Evolutionary conservation across 1,139 yeast genomes (phyloP).

Genomic region (Geotrichum phurueaensis): DNA sequence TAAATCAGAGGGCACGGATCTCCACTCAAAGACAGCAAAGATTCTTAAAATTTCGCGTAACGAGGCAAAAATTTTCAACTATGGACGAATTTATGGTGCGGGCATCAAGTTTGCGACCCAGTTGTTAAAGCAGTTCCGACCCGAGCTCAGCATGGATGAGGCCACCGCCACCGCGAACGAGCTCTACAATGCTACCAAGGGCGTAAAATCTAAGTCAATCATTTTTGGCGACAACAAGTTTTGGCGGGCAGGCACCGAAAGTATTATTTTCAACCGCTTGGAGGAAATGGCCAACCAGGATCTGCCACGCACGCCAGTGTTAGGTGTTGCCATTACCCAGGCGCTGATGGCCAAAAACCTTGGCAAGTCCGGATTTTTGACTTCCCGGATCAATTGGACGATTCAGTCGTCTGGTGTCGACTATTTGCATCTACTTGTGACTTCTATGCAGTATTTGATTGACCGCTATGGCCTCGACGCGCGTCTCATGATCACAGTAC

Average conservation of each 20-base stretch:
- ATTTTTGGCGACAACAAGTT: constrained; percentile 38
- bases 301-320: constrained; percentile 82
- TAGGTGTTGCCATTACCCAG: constrained; percentile 89
- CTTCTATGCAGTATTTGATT: constrained; percentile 81
- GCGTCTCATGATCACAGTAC: constrained; percentile 80
- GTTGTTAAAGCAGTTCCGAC: constrained; percentile 74
- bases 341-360: constrained; percentile 68
- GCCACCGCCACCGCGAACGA: constrained; percentile 63
- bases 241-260: constrained; percentile 94
- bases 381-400: constrained; percentile 95
- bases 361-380: constrained; percentile 61
- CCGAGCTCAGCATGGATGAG: constrained; percentile 57
- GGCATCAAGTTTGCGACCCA: constrained; percentile 86
- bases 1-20: constrained; percentile 81
- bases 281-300: constrained; percentile 82
- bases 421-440: constrained; percentile 75
- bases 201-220: constrained; percentile 42
- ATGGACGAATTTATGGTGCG: constrained; percentile 97
- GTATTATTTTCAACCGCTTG: constrained; percentile 79
- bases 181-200: constrained; percentile 80
- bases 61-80: constrained; percentile 92
- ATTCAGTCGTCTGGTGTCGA: constrained; percentile 98
- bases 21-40: constrained; percentile 89
- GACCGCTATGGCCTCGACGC: constrained; percentile 66
- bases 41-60: constrained; percentile 84